Base-by-base conservation (phyloP, 108 stramenopile genomes). In the Cyclotella cryptica region DNA sequence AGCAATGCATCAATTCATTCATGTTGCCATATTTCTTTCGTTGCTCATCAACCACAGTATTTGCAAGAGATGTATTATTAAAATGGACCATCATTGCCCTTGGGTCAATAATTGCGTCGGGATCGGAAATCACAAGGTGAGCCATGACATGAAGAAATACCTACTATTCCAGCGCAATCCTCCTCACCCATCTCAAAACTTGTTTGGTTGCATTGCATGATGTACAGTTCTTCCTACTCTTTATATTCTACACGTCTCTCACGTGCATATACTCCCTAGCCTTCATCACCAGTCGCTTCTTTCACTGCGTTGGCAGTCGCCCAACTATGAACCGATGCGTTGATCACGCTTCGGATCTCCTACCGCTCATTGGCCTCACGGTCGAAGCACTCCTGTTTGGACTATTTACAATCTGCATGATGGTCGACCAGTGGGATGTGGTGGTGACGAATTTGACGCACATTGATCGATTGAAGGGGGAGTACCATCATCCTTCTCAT, bases 101-200 rank as follows among this genome's bases (percentile, higher is more conserved):
- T 98, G 98, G 98, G 96, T 98, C 44, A 99, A 99, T 88, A 99
- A 99, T 85, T 98, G 98, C 86, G 96, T 99, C 19, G 99, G 98
- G 51, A 92, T 98, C 65, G 93, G 96, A 45, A 99, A 99, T 82
- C 98, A 99, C 93, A 99, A 99, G 67, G 79, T 78, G 54, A 35
- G 60, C 0, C 53, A 13, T 24, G 27, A 18, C 66, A 15, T 15
- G 28, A 27, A n/a, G n/a, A 44, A 42, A 22, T 22, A 54, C 15
- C n/a, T 19, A 54, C 21, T 21, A 21, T 19, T 18, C n/a, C 53
- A 19, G 8, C 53, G 7, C 11, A 19, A 10, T 27, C 19, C 61
- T 29, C 18, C 27, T 22, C 40, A 55, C 14, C 24, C 42, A 26
- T 30, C 24, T 24, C 52, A 27, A 67, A 17, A 22, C 54, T 24